phyloP scores from a whole-genome alignment of 306 rosid genomes.

The Alnus glutinosa region DNA sequence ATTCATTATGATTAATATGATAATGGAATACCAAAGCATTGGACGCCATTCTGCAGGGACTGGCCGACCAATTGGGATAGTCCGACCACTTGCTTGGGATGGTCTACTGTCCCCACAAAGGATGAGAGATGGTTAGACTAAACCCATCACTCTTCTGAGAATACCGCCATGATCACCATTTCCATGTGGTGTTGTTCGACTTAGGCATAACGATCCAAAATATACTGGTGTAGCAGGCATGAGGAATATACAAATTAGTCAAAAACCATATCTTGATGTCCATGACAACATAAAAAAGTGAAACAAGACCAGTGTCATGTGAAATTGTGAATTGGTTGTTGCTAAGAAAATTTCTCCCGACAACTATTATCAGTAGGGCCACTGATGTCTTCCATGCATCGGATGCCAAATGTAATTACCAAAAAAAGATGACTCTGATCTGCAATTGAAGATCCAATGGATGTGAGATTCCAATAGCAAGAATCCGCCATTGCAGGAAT shows the following conservation, averaged over 20 bases:
- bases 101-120: too few species aligned
- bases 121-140: too few species aligned
- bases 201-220: not conserved
- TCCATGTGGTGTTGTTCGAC: not conserved
- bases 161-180: too few species aligned
- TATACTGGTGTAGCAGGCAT: not conserved
- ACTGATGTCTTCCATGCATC: conserved; percentile 15
- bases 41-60: not conserved
- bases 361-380: not conserved
- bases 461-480: not conserved
- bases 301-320: not conserved
- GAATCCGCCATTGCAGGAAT: not conserved
- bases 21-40: not conserved
- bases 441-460: not conserved
- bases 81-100: too few species aligned
- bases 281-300: not conserved
- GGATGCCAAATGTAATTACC: conserved; percentile 27
- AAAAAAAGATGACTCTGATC: not conserved
- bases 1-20: not conserved
- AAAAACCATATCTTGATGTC: not conserved
- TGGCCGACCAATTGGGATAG: too few species aligned
- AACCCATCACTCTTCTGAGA: too few species aligned
- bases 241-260: not conserved
- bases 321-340: not conserved
- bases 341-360: not conserved